Evolutionary conservation across 768 basidiomycete species (phyloP).

Genomic region (Amanita exitialis): DNA sequence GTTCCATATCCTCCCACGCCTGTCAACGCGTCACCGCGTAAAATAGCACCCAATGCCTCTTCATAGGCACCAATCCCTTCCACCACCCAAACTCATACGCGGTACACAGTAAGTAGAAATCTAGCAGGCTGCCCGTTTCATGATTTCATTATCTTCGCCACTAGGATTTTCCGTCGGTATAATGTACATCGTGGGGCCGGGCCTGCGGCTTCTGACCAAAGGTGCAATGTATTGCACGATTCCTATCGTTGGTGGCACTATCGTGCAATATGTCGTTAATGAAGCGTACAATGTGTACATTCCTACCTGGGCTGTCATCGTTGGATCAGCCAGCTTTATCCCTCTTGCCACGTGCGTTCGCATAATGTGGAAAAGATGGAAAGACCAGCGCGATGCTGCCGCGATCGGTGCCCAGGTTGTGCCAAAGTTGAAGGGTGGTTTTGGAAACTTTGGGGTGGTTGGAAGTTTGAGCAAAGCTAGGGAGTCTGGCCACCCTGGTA

Average conservation of each 20-base stretch:
- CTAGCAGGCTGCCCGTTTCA: no score
- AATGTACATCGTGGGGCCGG: neutral
- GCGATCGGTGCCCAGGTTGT: constrained; percentile 36
- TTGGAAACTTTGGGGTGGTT: constrained; percentile 38
- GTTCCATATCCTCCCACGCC: no score
- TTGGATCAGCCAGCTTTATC: constrained; percentile 18
- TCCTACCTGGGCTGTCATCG: constrained; percentile 28
- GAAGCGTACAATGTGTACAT: constrained; percentile 13
- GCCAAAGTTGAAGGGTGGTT: constrained; percentile 24
- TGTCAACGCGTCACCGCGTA: no score
- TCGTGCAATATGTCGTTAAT: constrained; percentile 11
- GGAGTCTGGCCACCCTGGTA: constrained; percentile 41
- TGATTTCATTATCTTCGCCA: neutral
- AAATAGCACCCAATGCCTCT: no score
- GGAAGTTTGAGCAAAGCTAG: constrained; percentile 23
- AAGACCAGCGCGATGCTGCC: constrained; percentile 27
- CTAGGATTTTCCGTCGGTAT: neutral
- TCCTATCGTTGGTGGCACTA: constrained; percentile 9
- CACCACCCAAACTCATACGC: no score
- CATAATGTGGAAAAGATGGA: constrained; percentile 18
- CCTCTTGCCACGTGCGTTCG: constrained; percentile 23
- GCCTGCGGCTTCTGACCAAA: neutral
- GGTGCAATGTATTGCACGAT: neutral
- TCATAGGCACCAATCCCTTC: no score
- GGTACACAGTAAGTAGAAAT: no score